Conservation (phyloP, 495 filamentous ascomycete genomes). For the Talaromyces ruber region DNA sequence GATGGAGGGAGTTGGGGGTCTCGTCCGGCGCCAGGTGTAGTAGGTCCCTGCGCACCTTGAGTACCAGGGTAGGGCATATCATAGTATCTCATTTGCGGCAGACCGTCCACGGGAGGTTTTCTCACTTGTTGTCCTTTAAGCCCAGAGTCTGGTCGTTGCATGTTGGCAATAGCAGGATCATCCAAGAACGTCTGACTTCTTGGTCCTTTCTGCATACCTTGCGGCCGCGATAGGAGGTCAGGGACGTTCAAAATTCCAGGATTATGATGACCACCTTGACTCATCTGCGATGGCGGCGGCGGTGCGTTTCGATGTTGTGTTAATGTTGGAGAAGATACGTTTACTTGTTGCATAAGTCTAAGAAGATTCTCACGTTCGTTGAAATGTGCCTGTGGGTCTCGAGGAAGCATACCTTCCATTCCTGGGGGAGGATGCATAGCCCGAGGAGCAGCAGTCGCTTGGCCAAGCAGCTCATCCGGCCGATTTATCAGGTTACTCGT, state of each 20-base stretch:
- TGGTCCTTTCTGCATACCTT: conserved; percentile 28
- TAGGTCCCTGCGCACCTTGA: conserved; percentile 27
- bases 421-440: conserved; percentile 13
- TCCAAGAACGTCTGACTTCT: conserved; percentile 36
- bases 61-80: conserved; percentile 26
- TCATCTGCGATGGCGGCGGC: conserved; percentile 5
- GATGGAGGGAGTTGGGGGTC: conserved; percentile 17
- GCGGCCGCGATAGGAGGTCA: conserved; percentile 37
- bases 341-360: conserved; percentile 44
- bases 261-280: conserved; percentile 21
- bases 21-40: conserved; percentile 28
- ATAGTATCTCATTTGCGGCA: conserved; percentile 37
- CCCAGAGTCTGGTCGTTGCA: conserved; percentile 34
- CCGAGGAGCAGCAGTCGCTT: conserved; percentile 9
- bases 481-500: conserved; percentile 22
- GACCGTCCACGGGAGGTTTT: conserved; percentile 29
- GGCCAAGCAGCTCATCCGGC: conserved; percentile 19
- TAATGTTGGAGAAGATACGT: conserved; percentile 20
- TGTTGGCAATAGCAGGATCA: conserved; percentile 39
- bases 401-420: conserved; percentile 22
- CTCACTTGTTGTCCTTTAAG: conserved; percentile 23
- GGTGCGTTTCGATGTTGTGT: conserved; percentile 18
- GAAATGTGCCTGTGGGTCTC: conserved; percentile 22
- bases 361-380: conserved; percentile 42
- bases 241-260: conserved; percentile 35